Conservation (phyloP, 148 eudicot genomes). For the Bassia scoparia region DNA sequence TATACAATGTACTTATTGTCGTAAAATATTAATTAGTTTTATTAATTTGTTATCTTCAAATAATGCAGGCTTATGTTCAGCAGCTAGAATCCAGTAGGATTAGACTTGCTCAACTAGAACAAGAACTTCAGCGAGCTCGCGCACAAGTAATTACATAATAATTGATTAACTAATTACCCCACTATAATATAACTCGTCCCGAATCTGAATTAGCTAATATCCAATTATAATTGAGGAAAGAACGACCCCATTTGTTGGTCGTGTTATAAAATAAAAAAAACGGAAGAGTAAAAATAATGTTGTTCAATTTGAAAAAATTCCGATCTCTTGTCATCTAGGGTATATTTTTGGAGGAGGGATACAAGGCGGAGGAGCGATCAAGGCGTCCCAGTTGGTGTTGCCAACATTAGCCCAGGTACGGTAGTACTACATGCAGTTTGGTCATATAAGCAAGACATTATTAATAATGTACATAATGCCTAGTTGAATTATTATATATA, state of each 20-base stretch:
- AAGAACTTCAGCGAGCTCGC: constrained; percentile 86
- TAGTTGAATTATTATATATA: constrained; percentile 5
- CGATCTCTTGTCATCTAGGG: constrained; percentile 47
- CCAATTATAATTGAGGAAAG: no score
- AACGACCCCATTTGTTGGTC: not conserved
- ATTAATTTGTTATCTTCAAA: not conserved
- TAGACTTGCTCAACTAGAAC: constrained; percentile 83
- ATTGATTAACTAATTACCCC: not conserved
- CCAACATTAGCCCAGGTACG: constrained; percentile 73
- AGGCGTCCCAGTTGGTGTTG: constrained; percentile 49
- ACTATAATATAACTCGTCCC: not conserved
- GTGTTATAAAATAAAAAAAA: no score
- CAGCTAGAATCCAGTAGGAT: constrained; percentile 94
- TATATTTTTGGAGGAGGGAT: constrained; percentile 60
- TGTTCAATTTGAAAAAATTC: no score
- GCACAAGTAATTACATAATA: constrained; percentile 60
- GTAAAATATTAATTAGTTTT: not conserved
- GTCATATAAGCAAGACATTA: constrained; percentile 13
- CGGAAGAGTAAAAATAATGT: no score
- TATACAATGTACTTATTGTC: not conserved
- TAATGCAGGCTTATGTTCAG: constrained; percentile 92
- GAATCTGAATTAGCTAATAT: not conserved
- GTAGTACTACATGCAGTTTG: not conserved
- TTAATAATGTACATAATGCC: not conserved
- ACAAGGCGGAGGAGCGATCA: constrained; percentile 52